These are phyloP conservation scores for Eremochloa ophiuroides DNA, from an alignment of 176 grass and related monocot species.

Conservation along the genomic window DNA sequence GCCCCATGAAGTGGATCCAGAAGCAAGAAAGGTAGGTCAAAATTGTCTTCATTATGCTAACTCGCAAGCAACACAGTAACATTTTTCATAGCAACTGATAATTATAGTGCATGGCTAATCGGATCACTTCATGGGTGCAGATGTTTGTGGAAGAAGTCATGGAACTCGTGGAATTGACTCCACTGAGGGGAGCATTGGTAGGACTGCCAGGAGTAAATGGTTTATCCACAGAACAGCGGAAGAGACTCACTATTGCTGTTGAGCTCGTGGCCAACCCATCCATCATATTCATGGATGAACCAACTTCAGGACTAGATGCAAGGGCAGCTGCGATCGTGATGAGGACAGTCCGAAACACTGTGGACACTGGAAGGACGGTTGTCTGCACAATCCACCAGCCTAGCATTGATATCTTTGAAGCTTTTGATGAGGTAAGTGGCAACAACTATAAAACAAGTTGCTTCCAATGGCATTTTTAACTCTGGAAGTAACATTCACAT, in stretches of 20 bases:
- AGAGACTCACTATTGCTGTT: slow-evolving; percentile 91
- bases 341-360: slow-evolving; percentile 86
- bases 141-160: slow-evolving; percentile 93
- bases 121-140: slow-evolving; percentile 34
- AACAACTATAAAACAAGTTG: background rate
- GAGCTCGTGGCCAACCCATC: slow-evolving; percentile 91
- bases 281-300: slow-evolving; percentile 98
- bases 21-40: slow-evolving; percentile 70
- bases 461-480: background rate
- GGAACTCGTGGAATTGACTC: slow-evolving; percentile 76
- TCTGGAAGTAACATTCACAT: slow-evolving; percentile 25
- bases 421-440: slow-evolving; percentile 73
- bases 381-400: slow-evolving; percentile 95
- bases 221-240: slow-evolving; percentile 84
- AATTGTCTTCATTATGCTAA: background rate
- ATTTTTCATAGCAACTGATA: background rate
- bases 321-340: slow-evolving; percentile 94
- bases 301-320: slow-evolving; percentile 83
- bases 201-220: slow-evolving; percentile 92
- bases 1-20: slow-evolving; percentile 56
- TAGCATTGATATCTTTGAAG: slow-evolving; percentile 96
- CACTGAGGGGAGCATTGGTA: slow-evolving; percentile 73
- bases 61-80: background rate
- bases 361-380: slow-evolving; percentile 88
- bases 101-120: background rate